Percentiles rank a stretch among this genome's conserved stretches.
These are phyloP conservation scores for Wickerhamiella alocasiicola DNA, from an alignment of 805 yeast species.

Conservation along the genomic window DNA sequence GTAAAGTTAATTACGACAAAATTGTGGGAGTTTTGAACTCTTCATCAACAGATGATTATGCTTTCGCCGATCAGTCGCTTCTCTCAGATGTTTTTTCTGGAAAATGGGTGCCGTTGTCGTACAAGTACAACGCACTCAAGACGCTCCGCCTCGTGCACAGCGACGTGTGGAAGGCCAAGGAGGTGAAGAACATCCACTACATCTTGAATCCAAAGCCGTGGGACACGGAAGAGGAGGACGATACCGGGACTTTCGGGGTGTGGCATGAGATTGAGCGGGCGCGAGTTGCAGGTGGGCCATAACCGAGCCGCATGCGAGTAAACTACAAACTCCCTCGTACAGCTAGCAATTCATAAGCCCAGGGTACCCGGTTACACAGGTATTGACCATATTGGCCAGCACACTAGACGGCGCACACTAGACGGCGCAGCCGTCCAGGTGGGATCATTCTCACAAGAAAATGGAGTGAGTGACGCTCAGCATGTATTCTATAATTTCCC, in stretches of 20 bases:
- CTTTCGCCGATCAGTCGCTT: slow-evolving; percentile 48
- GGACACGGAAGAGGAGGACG: slow-evolving; percentile 29
- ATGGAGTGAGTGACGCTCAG: no score
- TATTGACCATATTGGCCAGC: no score
- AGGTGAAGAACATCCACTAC: slow-evolving; percentile 46
- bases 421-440: no score
- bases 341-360: no score
- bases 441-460: no score
- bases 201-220: slow-evolving; percentile 51
- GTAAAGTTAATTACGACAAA: slow-evolving; percentile 27
- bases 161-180: slow-evolving; percentile 36
- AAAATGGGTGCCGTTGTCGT: slow-evolving; percentile 41
- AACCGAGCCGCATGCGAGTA: no score
- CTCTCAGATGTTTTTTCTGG: slow-evolving; percentile 41
- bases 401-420: no score
- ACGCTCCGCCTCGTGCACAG: slow-evolving; percentile 36
- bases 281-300: no score
- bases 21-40: slow-evolving; percentile 34
- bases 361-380: no score
- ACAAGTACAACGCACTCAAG: slow-evolving; percentile 44
- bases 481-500: no score
- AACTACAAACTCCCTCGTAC: no score
- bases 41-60: slow-evolving; percentile 31
- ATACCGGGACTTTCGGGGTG: slow-evolving; percentile 35
- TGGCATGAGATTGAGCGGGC: slow-evolving; percentile 47